phyloP scores from a whole-genome alignment of 1,139 yeast species.

The Saccharomycopsis hybrid region DNA sequence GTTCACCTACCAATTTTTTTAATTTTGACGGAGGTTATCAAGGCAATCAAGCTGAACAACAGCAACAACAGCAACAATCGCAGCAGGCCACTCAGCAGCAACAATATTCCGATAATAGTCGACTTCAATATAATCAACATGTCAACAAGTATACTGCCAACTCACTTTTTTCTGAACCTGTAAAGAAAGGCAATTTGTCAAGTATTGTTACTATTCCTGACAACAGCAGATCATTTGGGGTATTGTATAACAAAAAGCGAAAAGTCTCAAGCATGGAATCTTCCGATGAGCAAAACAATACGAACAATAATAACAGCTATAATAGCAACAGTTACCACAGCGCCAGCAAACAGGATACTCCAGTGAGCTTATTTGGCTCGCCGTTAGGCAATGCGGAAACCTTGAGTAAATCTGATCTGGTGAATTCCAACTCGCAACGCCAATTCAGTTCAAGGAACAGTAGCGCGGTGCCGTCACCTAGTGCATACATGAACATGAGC shows the following conservation, averaged over 20 bases:
- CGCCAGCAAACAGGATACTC: background rate
- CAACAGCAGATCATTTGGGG: conserved; percentile 19
- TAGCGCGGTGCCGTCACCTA: conserved; percentile 3
- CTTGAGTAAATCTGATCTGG: conserved; percentile 2
- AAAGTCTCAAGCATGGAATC: conserved; percentile 13
- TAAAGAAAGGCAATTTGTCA: conserved; percentile 20
- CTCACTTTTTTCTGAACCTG: conserved; percentile 18
- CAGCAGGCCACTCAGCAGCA: background rate
- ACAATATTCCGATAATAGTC: background rate
- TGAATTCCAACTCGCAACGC: background rate
- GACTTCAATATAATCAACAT: conserved; percentile 9
- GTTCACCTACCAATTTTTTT: background rate
- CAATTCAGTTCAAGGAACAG: conserved; percentile 2
- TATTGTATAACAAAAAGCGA: conserved; percentile 17
- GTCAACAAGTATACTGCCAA: conserved; percentile 18
- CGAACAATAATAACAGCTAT: background rate
- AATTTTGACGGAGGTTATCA: background rate
- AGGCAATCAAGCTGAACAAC: background rate
- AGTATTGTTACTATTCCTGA: conserved; percentile 20
- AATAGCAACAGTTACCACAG: background rate
- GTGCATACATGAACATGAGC: conserved; percentile 1
- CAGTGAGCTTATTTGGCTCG: conserved; percentile 1
- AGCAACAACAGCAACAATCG: background rate
- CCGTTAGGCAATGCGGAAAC: conserved; percentile 2
- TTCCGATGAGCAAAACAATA: conserved; percentile 3